Base-by-base conservation (phyloP, 345 rosid genomes). In the Streptanthus diversifolius region DNA sequence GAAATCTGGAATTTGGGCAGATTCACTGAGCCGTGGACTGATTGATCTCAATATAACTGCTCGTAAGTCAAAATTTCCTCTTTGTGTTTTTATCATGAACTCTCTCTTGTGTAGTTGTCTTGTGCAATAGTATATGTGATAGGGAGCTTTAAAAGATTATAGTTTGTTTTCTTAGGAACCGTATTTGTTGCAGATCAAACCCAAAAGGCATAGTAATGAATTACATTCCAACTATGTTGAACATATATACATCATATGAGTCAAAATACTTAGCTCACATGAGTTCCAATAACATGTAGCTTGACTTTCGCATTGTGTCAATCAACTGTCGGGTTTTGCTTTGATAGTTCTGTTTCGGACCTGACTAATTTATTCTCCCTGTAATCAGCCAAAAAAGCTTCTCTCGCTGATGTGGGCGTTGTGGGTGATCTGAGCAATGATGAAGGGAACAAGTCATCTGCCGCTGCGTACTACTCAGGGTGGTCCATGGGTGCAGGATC, bases 1-100 rank as follows among this genome's bases (percentile, higher is more conserved):
- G 74, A 92, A 88, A 64, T 95, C 99, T 64, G 98, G 98, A 77
- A 84, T 95, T 68, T 95, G 99, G 99, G 86, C 97, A 64, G 97
- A 95, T 86, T 88, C 99, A 33, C 81, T 95, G 39, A 95, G 88
- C 86, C 97, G 98, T 63, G 99, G 99, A 58, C 69, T 95, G 41
- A 92, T 95, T 81, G 99, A 92, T 84, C 99, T 95, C 39, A 92
- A 95, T 59, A 88, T 95, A 82, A 80, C 98, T 80, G 98, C 96
- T 73, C 89, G 99, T 92, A 86, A 95, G 98, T 83, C 57, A 55
- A 57, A 70, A 41, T 64, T 63, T 59, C 29, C 5, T 15, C 37
- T 36, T 17, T 61, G 30, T 49, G 49, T 51, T 62, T 72, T 32
- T 33, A 24, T 44, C 51, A 32, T 25, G 15, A 51, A 29, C 54